Conservation (phyloP, 495 filamentous ascomycete species). For the Trichoderma erinaceum region DNA sequence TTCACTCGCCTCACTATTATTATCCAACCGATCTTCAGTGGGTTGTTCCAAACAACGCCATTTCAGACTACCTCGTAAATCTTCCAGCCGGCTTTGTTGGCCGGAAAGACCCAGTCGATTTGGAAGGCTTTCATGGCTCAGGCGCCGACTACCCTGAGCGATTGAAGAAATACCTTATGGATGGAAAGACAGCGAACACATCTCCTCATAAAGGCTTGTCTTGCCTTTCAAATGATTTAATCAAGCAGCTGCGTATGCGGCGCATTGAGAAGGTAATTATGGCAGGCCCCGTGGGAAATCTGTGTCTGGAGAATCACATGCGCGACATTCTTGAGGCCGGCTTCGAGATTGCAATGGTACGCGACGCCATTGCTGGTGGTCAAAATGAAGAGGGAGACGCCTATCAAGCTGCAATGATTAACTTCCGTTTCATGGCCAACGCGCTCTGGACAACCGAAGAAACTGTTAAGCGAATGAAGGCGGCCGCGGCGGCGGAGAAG, state of each 20-base stretch:
- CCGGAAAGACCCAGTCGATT: not conserved
- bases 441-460: not conserved
- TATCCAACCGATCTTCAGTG: not conserved
- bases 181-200: not conserved
- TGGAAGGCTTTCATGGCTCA: not conserved
- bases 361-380: not conserved
- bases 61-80: not conserved
- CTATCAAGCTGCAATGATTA: not conserved
- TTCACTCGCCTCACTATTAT: not conserved
- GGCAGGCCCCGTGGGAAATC: not conserved
- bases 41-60: not conserved
- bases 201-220: not conserved
- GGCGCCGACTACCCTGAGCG: not conserved
- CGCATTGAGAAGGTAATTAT: not conserved
- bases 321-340: not conserved
- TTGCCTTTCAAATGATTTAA: not conserved
- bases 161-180: conserved; percentile 1
- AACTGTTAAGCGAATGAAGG: not conserved
- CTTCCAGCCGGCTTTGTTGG: not conserved
- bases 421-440: not conserved
- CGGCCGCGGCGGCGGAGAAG: not conserved
- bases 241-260: not conserved
- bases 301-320: not conserved
- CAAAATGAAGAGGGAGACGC: not conserved
- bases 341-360: not conserved